Base-by-base conservation (phyloP, 768 basidiomycete genomes). In the Filobasidium floriforme region DNA sequence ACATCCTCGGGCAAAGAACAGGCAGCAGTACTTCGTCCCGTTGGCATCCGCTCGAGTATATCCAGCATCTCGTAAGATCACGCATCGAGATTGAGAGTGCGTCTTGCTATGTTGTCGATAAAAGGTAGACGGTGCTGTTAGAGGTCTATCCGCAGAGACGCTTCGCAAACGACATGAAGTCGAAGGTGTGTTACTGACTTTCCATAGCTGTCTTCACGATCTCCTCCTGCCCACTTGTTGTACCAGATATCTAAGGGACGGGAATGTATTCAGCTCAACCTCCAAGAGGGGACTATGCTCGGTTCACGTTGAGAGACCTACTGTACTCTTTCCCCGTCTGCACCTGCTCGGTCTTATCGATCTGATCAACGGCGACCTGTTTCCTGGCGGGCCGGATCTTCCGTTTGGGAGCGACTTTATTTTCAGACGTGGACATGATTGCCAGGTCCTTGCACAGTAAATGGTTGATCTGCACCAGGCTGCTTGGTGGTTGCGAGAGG, bases 141-240 rank as follows among this genome's bases (percentile, higher is more conserved):
- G 32, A 40, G 4, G 29, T 9, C 28, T 10, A 54, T 5, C 14
- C 26, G 3, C 2, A 51, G 5, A 59, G 32, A 12, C 32, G 41
- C n/a, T 51, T 26, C 49, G 7, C 19, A 37, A 9, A 37, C 32
- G 32, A 37, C 32, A 4, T 4, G 32, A 29, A 43, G 54, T 15
- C 9, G 18, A n/a, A 29, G 15, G 24, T 6, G 15, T 51, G 46
- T 3, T 51, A 51, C 88, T 66, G 70, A 92, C 92, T 92, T 94
- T 41, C 92, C 93, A 76, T 97, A 92, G 66, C 85, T 88, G 76
- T 99, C 94, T 78, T 97, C 96, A 37, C 91, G 85, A 77, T 99
- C 96, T 64, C 94, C 96, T 62, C 96, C 96, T n/a, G 96, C 96
- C 94, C 94, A 98, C 81, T 96, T 94, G 80, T 97, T 92, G 77